These are phyloP conservation scores for Russula griseocarnosa DNA, from an alignment of 768 basidiomycete genomes.

Conservation along the genomic window DNA sequence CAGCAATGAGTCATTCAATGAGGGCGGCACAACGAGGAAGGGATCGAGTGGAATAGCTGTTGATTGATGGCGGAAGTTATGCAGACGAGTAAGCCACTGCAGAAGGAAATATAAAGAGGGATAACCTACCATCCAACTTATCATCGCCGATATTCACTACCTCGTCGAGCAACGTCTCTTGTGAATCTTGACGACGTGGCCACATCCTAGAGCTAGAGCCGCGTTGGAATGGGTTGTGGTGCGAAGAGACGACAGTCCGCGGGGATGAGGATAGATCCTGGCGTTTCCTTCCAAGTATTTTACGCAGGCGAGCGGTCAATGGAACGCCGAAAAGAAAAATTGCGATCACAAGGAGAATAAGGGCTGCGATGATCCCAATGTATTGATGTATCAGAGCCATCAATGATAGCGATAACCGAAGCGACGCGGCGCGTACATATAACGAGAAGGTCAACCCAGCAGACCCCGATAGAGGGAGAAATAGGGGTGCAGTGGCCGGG, in stretches of 20 bases:
- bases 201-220: neutral
- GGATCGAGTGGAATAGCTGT: slow-evolving; percentile 16
- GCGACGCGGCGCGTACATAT: slow-evolving; percentile 25
- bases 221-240: neutral
- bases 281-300: slow-evolving; percentile 14
- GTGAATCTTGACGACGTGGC: slow-evolving; percentile 11
- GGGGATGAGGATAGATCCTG: neutral
- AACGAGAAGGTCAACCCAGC: slow-evolving; percentile 28
- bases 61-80: neutral
- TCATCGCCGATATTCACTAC: neutral
- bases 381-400: slow-evolving; percentile 1
- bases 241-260: neutral
- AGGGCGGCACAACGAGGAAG: slow-evolving; percentile 27
- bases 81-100: neutral
- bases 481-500: slow-evolving; percentile 15
- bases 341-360: slow-evolving; percentile 27
- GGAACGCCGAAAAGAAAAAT: slow-evolving; percentile 31
- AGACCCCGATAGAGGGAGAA: slow-evolving; percentile 16
- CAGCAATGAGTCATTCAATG: slow-evolving; percentile 25
- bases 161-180: slow-evolving; percentile 11
- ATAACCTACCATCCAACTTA: slow-evolving; percentile 15
- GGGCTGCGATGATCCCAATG: slow-evolving; percentile 19
- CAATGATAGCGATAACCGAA: slow-evolving; percentile 2
- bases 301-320: slow-evolving; percentile 26
- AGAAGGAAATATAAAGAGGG: neutral